Conservation (phyloP, 352 stramenopile species). For the Pythium brassicae region DNA sequence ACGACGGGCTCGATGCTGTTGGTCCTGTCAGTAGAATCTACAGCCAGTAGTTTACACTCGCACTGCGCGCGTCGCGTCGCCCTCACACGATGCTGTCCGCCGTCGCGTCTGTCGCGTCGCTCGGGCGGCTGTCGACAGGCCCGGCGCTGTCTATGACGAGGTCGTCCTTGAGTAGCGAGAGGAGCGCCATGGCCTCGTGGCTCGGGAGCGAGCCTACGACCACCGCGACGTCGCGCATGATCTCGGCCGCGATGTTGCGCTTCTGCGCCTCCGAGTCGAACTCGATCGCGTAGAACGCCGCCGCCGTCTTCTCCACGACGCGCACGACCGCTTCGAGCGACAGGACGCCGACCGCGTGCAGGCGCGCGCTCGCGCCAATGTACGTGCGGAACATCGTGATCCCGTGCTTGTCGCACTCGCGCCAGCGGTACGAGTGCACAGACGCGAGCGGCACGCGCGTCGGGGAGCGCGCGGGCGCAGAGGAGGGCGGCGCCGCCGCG, state of each 20-base stretch:
- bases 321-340: conserved; percentile 45
- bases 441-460: conserved; percentile 13
- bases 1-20: not conserved
- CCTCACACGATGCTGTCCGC: not conserved
- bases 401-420: conserved; percentile 56
- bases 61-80: not conserved
- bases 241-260: conserved; percentile 48
- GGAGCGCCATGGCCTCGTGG: conserved; percentile 42
- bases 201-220: conserved; percentile 55
- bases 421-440: conserved; percentile 46
- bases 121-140: not conserved
- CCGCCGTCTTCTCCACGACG: conserved; percentile 55
- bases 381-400: conserved; percentile 78
- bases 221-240: conserved; percentile 48
- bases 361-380: conserved; percentile 60
- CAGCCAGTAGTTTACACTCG: not conserved
- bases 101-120: not conserved
- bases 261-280: conserved; percentile 62
- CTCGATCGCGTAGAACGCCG: conserved; percentile 50
- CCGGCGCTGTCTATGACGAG: conserved; percentile 16
- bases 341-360: conserved; percentile 51
- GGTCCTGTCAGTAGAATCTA: not conserved
- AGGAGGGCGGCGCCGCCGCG: no score
- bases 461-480: not conserved
- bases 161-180: conserved; percentile 46